phyloP scores from a whole-genome alignment of 352 stramenopile genomes.

The Phytophthora chlamydospora region DNA sequence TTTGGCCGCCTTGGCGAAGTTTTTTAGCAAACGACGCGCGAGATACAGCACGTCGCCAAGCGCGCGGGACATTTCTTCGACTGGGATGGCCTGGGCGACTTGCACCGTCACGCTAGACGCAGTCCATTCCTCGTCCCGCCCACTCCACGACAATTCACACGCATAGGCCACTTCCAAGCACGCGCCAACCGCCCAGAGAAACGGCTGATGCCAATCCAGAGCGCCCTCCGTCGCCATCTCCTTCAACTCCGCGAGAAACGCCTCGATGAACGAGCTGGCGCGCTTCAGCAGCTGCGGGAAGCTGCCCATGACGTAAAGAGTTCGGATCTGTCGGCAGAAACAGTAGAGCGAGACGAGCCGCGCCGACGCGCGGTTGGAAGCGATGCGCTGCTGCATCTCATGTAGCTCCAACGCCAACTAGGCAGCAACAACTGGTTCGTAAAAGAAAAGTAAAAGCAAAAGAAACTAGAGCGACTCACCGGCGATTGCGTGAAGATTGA shows the following conservation, averaged over 20 bases:
- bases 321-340: slow-evolving; percentile 81
- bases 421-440: not conserved
- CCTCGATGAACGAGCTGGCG: slow-evolving; percentile 58
- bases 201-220: slow-evolving; percentile 57
- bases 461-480: slow-evolving; percentile 28
- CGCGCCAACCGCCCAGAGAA: slow-evolving; percentile 73
- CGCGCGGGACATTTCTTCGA: slow-evolving; percentile 65
- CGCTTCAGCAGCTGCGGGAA: slow-evolving; percentile 69
- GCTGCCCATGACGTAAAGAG: slow-evolving; percentile 73
- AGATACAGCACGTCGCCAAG: slow-evolving; percentile 80
- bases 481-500: slow-evolving; percentile 72
- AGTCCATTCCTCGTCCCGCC: slow-evolving; percentile 63
- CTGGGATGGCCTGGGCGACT: slow-evolving; percentile 49
- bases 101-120: slow-evolving; percentile 53
- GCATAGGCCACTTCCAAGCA: slow-evolving; percentile 81
- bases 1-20: slow-evolving; percentile 36
- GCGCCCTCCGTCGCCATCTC: slow-evolving; percentile 20
- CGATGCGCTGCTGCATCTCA: slow-evolving; percentile 57
- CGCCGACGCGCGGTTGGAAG: slow-evolving; percentile 53
- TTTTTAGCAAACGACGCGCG: slow-evolving; percentile 61
- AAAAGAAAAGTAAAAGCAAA: not conserved
- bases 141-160: slow-evolving; percentile 77
- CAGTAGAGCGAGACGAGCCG: slow-evolving; percentile 72
- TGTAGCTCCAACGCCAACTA: slow-evolving; percentile 71
- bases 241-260: slow-evolving; percentile 51